Base-by-base conservation (phyloP, 208 protist species). In the Lotmaria passim region DNA sequence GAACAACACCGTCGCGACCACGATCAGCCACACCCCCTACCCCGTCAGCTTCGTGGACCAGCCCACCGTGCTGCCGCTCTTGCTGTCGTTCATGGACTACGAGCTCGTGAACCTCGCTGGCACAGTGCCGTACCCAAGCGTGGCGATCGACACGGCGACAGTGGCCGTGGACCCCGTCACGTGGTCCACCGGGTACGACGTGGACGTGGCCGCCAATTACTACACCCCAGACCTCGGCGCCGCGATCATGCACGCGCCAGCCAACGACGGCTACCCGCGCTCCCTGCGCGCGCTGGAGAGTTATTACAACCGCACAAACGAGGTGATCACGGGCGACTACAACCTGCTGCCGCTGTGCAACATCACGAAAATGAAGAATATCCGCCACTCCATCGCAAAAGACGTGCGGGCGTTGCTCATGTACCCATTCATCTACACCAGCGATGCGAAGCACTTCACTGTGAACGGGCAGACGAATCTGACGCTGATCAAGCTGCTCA, bases 291-390 rank as follows among this genome's bases (percentile, higher is more conserved):
- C 26, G 15, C 39, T 90, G 26, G 38, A 30, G 15, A 64, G 36
- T 15, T 93, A 91, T 71, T 91, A 93, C 73, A 79, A 83, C 70
- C 53, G 51, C 38, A 91, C 81, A 15, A 74, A 93, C 62, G 52
- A 83, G 38, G 21, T 75, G 23, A 44, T 90, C 36, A 82, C 81
- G 48, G 69, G 79, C 21, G 88, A 93, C 46, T 43, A 31, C 26
- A 90, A 74, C 44, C 48, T 93, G 8, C 57, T 93, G 5, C 82
- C 82, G 1, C 63, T 81, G 51, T 91, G 85, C 75, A 87, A 89
- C 53, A 31, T 15, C 21, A 82, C 75, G 7, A 75, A 72, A 43
- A 69, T 89, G 69, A 19, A 41, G 17, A 33, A 38, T 17, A 62
- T 93, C 17, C 48, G 79, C 60, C 73, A 65, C 51, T 26, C 50